phyloP scores from a whole-genome alignment of 2,329 filamentous ascomycete genomes.

The Colletotrichum costaricense region DNA sequence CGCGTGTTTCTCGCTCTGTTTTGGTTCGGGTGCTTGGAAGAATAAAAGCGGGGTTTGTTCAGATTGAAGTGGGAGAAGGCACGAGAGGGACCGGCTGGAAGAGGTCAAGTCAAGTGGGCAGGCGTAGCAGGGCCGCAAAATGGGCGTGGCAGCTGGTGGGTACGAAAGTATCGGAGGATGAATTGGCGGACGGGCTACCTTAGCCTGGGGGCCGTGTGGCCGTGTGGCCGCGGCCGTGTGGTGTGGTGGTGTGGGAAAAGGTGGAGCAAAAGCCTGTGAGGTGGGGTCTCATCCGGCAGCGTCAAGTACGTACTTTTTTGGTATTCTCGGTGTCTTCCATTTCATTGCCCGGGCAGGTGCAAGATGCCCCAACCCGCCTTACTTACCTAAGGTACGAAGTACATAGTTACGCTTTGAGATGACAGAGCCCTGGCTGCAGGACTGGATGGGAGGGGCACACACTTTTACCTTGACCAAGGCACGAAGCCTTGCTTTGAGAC shows the following conservation, averaged over 20 bases:
- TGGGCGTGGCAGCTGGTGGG: conserved; percentile 3
- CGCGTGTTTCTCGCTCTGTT: not conserved
- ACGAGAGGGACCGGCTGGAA: not conserved
- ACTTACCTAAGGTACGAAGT: not conserved
- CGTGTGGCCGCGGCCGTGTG: conserved; percentile 19
- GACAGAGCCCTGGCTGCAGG: conserved; percentile 15
- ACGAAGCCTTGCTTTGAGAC: not conserved
- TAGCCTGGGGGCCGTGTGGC: conserved; percentile 27
- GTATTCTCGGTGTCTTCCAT: not conserved
- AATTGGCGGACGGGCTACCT: conserved; percentile 22
- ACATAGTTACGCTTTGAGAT: conserved; percentile 3
- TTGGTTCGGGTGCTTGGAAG: not conserved
- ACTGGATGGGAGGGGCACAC: conserved; percentile 1
- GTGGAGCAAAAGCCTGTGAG: not conserved
- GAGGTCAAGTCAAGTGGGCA: not conserved
- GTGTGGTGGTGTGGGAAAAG: conserved; percentile 1
- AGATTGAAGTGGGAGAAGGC: not conserved
- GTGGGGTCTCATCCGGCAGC: no score
- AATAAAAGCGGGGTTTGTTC: conserved; percentile 1
- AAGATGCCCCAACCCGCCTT: no score
- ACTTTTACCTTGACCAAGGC: not conserved
- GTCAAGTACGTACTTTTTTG: conserved; percentile 4
- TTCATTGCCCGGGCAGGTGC: no score
- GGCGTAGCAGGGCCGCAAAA: no score
- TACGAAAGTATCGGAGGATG: conserved; percentile 6